Conservation (phyloP, 2,329 filamentous ascomycete genomes). For the Boeremia lycopersici region DNA sequence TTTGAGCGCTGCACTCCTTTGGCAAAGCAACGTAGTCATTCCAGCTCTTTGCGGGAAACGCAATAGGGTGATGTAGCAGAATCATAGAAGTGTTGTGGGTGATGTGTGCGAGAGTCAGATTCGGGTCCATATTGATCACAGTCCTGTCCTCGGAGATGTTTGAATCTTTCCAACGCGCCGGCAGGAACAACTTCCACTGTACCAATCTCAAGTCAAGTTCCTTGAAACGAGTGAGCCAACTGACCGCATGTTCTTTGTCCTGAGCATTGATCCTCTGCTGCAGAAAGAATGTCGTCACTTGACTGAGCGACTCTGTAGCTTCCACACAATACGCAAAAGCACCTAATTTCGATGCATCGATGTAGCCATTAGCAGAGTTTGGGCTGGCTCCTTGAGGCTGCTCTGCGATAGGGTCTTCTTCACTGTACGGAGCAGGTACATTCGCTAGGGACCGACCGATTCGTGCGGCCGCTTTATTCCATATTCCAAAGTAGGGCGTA, state of each 20-base stretch:
- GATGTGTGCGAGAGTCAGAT: conserved; percentile 43
- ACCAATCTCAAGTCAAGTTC: conserved; percentile 43
- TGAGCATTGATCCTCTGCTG: conserved; percentile 44
- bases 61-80: conserved; percentile 41
- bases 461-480: conserved; percentile 43
- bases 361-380: conserved; percentile 38
- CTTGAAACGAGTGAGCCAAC: conserved; percentile 44
- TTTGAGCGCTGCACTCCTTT: conserved; percentile 42
- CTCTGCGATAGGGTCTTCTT: conserved; percentile 36
- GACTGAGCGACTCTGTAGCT: conserved; percentile 42
- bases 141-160: conserved; percentile 38
- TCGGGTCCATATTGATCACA: conserved; percentile 43
- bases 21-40: conserved; percentile 41
- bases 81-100: conserved; percentile 47
- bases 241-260: conserved; percentile 43
- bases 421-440: conserved; percentile 43
- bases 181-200: conserved; percentile 44
- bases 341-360: conserved; percentile 43
- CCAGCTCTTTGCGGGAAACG: conserved; percentile 39
- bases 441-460: conserved; percentile 41
- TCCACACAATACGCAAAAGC: conserved; percentile 45
- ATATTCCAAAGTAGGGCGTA: conserved; percentile 45
- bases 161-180: conserved; percentile 42
- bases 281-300: conserved; percentile 44
- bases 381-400: conserved; percentile 35